Conservation (phyloP, 176 grass and related monocot genomes). For the Oropetium thomaeum region DNA sequence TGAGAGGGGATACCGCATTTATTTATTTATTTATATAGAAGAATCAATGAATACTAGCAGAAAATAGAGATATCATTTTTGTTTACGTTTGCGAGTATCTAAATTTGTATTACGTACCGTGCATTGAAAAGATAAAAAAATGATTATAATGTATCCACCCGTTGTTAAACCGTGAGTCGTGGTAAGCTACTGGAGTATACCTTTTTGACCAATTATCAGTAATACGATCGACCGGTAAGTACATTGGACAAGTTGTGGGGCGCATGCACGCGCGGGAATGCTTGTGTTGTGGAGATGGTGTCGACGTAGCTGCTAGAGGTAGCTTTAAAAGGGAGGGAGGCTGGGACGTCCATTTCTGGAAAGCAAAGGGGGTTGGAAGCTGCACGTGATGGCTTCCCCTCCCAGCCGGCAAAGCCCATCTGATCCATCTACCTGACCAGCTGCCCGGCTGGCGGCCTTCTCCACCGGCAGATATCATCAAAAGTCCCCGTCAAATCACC, state of each 20-base stretch:
- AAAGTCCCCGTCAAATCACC: conserved; percentile 11
- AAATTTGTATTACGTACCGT: no score
- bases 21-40: no score
- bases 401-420: conserved; percentile 32
- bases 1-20: background rate
- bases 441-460: background rate
- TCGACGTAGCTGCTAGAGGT: no score
- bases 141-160: background rate
- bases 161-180: background rate
- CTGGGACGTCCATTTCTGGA: conserved; percentile 37
- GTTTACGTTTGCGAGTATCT: no score
- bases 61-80: no score
- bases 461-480: conserved; percentile 2
- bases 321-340: no score
- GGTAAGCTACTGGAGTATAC: background rate
- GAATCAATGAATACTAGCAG: background rate
- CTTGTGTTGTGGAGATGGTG: background rate
- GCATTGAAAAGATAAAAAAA: no score
- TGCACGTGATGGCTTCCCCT: conserved; percentile 34
- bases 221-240: background rate
- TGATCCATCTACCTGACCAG: conserved; percentile 18
- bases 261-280: background rate
- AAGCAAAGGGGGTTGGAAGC: background rate
- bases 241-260: background rate
- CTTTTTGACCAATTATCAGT: conserved; percentile 25